phyloP scores from a whole-genome alignment of 768 basidiomycete genomes.

The Suillus hirtellus region DNA sequence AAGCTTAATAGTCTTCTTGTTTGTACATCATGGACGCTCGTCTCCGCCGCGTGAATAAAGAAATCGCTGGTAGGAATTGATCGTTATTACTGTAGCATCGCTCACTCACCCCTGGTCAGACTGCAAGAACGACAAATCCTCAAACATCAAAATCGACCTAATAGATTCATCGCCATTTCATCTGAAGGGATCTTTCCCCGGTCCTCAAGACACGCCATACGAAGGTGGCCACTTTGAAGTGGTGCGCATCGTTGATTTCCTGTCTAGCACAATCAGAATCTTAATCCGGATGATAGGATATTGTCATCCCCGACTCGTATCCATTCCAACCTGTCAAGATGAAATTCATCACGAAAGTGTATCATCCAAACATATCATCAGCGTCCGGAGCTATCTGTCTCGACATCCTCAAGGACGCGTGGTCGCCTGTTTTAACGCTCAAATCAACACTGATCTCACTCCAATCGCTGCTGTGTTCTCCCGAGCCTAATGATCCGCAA shows the following conservation, averaged over 20 bases:
- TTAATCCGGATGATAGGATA: constrained; percentile 57
- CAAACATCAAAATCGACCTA: constrained; percentile 83
- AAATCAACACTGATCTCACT: constrained; percentile 95
- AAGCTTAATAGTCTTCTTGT: constrained; percentile 1
- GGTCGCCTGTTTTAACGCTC: constrained; percentile 93
- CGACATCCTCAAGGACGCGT: constrained; percentile 85
- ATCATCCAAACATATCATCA: constrained; percentile 94
- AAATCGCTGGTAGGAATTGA: constrained; percentile 69
- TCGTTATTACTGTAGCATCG: background rate
- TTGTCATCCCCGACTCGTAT: constrained; percentile 88
- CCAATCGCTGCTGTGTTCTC: constrained; percentile 89
- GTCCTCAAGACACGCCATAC: constrained; percentile 92
- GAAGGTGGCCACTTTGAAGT: constrained; percentile 91
- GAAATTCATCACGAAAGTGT: constrained; percentile 97
- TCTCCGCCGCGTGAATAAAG: constrained; percentile 89
- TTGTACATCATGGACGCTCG: constrained; percentile 74
- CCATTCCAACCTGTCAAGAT: constrained; percentile 96
- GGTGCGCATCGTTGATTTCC: constrained; percentile 47
- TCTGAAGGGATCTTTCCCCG: constrained; percentile 86
- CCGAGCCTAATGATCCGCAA: constrained; percentile 95
- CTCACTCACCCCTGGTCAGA: constrained; percentile 46
- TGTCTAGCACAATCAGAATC: constrained; percentile 8
- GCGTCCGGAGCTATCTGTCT: constrained; percentile 94
- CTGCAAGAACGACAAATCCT: constrained; percentile 93
- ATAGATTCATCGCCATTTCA: constrained; percentile 91